Evolutionary conservation across 768 basidiomycete species (phyloP).

Genomic region (Suillus bovinus): DNA sequence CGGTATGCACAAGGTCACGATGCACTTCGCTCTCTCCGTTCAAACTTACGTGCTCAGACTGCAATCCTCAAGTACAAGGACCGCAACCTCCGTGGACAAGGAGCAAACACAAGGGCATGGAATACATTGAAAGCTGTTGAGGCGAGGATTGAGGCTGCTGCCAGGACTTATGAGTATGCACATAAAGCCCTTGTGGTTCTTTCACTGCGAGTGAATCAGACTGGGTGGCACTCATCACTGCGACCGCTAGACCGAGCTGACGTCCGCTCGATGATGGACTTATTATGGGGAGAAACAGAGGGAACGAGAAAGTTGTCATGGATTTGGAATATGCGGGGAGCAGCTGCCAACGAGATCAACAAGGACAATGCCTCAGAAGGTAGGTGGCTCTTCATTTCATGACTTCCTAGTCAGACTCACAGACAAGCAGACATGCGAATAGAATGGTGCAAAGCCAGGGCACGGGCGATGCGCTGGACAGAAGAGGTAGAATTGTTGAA

Average conservation of each 20-base stretch:
- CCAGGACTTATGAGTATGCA: not conserved
- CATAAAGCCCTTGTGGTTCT: not conserved
- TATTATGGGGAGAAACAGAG: conserved; percentile 7
- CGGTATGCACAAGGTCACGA: not conserved
- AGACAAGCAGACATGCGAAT: not conserved
- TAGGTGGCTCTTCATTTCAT: not conserved
- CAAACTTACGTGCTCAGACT: not conserved
- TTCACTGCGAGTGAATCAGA: not conserved
- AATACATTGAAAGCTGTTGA: not conserved
- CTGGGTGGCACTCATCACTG: not conserved
- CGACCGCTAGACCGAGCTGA: conserved; percentile 1
- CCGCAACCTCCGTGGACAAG: not conserved
- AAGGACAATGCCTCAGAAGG: not conserved
- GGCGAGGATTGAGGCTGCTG: not conserved
- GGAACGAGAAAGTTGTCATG: conserved; percentile 12
- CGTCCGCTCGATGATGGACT: not conserved
- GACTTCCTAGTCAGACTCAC: not conserved
- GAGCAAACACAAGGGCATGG: not conserved
- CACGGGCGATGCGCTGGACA: not conserved
- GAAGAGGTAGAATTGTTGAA: not conserved
- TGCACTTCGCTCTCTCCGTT: not conserved
- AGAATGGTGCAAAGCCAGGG: not conserved
- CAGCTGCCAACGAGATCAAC: not conserved
- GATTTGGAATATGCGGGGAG: conserved; percentile 12
- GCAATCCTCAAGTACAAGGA: not conserved